phyloP scores from a whole-genome alignment of 2,329 filamentous ascomycete species.

The Pseudocercospora cruenta region DNA sequence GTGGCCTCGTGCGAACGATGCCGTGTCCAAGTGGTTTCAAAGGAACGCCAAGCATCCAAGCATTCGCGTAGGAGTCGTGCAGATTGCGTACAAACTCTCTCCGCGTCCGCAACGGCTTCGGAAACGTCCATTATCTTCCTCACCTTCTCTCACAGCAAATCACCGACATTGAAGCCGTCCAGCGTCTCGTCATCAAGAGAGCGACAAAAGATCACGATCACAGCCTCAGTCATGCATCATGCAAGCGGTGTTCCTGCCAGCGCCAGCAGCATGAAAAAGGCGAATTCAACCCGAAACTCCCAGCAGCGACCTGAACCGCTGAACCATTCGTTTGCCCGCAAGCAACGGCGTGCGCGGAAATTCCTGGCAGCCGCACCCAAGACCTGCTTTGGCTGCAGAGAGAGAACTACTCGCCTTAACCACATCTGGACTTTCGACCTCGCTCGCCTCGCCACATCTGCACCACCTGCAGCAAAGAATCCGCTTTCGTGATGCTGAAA shows the following conservation, averaged over 20 bases:
- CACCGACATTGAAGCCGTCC: neutral
- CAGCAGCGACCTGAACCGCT: neutral
- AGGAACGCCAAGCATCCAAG: neutral
- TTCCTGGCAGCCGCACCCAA: neutral
- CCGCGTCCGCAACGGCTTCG: neutral
- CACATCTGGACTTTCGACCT: neutral
- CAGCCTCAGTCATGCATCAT: slow-evolving; percentile 1
- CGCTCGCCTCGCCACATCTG: slow-evolving; percentile 5
- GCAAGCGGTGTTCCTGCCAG: neutral
- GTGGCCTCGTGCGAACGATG: slow-evolving; percentile 10
- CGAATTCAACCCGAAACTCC: slow-evolving; percentile 1
- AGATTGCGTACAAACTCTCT: neutral
- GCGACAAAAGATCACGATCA: neutral
- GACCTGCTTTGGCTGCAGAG: slow-evolving; percentile 6
- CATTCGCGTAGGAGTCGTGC: neutral
- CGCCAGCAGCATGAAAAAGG: neutral
- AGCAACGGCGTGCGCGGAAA: slow-evolving; percentile 2
- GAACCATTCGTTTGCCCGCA: slow-evolving; percentile 1
- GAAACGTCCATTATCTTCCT: neutral
- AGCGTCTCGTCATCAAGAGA: neutral
- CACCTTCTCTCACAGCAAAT: neutral
- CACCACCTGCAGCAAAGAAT: neutral
- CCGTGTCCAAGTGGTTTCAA: neutral
- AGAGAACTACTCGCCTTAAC: neutral
- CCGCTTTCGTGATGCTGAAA: slow-evolving; percentile 1